Evolutionary conservation across 768 basidiomycete species (phyloP), one percentile per base, ranked within the genome.

Genomic region (Pisolithus marmoratus): DNA sequence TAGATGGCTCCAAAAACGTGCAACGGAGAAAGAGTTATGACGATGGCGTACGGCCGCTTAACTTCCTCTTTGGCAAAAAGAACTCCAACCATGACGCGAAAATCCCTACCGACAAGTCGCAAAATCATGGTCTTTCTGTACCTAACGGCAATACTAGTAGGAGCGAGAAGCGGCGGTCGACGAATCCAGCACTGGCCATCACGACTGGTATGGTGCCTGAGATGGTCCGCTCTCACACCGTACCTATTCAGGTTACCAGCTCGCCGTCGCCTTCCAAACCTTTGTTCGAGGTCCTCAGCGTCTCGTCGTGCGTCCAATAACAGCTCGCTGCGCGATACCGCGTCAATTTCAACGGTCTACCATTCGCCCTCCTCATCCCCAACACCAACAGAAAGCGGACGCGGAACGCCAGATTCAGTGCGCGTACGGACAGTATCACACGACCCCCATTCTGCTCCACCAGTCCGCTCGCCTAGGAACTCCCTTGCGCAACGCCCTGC

Each of bases 121-220:
- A 51, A 44, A 46, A 48, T 15, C 19, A 34, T 37, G 60, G 56
- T 20, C 60, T 70, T 43, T 53, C 59, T 46, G 60, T 71, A 46
- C 57, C 74, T 40, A 45, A 64, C 54, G 50, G 54, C 17, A 54
- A 54, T 7, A 69, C 69, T 0, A 65, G 66, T 5, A 72, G 76
- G 34, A 67, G 71, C 0, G 78, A 76, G 23, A 76, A 72, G 42
- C 69, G 82, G 12, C 68, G 75, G 20, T 82, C 82, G 4, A 82
- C 83, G 54, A 82, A 80, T 51, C 82, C 83, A 1, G 73, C 63
- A 4, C 62, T 76, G 41, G 61, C 71, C 7, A 67, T 79, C 54
- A 71, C 55, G n/a, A 41, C 56, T 22, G 57, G 56, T 46, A 53
- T 58, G 26, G 51, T 56, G 9, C 56, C 56, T 6, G 66, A 68